phyloP scores from a whole-genome alignment of 129 eudicot genomes.

The Oenanthe sinensis region DNA sequence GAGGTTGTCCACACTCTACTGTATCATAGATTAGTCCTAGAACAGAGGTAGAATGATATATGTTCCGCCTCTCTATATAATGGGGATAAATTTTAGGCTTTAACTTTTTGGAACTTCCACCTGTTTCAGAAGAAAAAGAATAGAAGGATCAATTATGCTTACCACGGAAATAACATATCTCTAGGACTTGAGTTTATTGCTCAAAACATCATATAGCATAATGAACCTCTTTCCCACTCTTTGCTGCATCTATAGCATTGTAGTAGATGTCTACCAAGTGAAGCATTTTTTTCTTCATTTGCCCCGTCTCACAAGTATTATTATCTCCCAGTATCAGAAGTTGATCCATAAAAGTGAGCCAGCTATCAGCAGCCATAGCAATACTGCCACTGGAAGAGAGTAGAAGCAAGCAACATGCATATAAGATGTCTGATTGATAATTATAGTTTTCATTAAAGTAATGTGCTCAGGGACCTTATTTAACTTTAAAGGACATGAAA shows the following conservation, averaged over 20 bases:
- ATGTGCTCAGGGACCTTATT: not conserved
- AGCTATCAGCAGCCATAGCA: slow-evolving; percentile 60
- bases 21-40: not conserved
- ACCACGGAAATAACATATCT: too few species aligned
- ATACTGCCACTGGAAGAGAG: slow-evolving; percentile 40
- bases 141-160: too few species aligned
- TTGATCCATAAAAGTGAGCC: slow-evolving; percentile 58
- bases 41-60: not conserved
- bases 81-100: slow-evolving; percentile 1
- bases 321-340: slow-evolving; percentile 44
- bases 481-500: not conserved
- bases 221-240: slow-evolving; percentile 67
- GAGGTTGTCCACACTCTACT: not conserved
- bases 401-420: too few species aligned
- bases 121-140: not conserved
- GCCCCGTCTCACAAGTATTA: slow-evolving; percentile 20
- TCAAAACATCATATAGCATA: not conserved
- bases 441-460: not conserved
- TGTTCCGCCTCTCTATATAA: not conserved
- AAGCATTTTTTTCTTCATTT: slow-evolving; percentile 28
- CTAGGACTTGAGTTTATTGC: not conserved
- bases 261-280: slow-evolving; percentile 59
- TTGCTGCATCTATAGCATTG: slow-evolving; percentile 85
- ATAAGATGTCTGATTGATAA: not conserved
- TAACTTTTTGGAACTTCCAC: not conserved